Percentiles rank a stretch among this genome's conserved stretches.
Evolutionary conservation across 1,139 yeast species (phyloP).

Genomic region (Kodamaea alishanica): DNA sequence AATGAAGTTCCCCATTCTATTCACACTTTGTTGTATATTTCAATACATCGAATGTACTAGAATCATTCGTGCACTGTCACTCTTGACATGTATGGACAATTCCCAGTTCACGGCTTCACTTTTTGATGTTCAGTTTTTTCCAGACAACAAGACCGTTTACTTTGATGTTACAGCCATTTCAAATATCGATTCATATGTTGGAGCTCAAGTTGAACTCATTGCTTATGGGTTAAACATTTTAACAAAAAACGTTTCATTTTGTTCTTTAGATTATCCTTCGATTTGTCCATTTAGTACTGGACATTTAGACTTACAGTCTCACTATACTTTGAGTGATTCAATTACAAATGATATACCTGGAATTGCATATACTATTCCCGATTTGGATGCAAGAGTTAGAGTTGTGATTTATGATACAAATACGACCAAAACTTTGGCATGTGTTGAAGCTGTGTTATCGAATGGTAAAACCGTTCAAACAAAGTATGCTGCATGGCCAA

Average conservation of each 20-base stretch:
- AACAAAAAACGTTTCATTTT: conserved; percentile 54
- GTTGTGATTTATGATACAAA: conserved; percentile 58
- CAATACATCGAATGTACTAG: too few species aligned
- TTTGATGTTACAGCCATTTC: conserved; percentile 78
- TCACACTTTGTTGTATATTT: too few species aligned
- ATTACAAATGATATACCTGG: conserved; percentile 63
- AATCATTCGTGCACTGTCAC: conserved; percentile 57
- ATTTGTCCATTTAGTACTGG: conserved; percentile 88
- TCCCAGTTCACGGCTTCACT: conserved; percentile 86
- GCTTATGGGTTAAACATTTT: conserved; percentile 82
- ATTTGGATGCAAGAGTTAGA: conserved; percentile 86
- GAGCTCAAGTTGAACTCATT: conserved; percentile 63
- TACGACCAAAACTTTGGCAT: conserved; percentile 62
- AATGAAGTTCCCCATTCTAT: too few species aligned
- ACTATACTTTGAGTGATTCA: conserved; percentile 41
- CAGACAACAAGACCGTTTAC: conserved; percentile 56
- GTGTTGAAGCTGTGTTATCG: conserved; percentile 83
- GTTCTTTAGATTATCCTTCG: conserved; percentile 49
- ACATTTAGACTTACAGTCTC: conserved; percentile 67
- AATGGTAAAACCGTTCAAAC: conserved; percentile 96
- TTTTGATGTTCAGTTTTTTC: conserved; percentile 72
- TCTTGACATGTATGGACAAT: conserved; percentile 88
- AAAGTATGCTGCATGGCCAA: conserved; percentile 93
- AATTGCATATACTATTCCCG: conserved; percentile 87
- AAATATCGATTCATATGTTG: conserved; percentile 69